phyloP scores from a whole-genome alignment of 805 yeast species.

The Candida dajiaensis region DNA sequence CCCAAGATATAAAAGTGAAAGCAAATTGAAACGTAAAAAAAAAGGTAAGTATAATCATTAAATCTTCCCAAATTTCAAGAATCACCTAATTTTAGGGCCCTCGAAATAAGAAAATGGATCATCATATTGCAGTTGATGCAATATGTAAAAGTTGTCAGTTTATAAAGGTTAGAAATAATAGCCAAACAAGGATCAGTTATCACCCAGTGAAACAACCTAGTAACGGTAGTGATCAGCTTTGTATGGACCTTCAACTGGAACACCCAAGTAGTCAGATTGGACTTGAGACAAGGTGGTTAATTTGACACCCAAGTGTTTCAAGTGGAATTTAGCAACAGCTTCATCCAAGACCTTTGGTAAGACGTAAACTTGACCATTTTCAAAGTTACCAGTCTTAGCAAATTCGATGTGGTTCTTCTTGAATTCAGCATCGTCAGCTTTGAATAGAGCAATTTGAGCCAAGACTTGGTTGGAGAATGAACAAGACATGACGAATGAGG shows the following conservation, averaged over 20 bases:
- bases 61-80: background rate
- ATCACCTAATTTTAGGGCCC: background rate
- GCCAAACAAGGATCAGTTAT: background rate
- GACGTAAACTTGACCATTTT: conserved; percentile 80
- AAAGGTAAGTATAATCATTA: conserved; percentile 7
- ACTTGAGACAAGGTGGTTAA: conserved; percentile 67
- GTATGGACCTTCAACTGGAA: conserved; percentile 93
- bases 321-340: conserved; percentile 96
- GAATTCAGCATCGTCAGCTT: conserved; percentile 76
- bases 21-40: conserved; percentile 6
- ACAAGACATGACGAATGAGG: conserved; percentile 98
- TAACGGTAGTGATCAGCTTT: conserved; percentile 98
- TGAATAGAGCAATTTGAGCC: conserved; percentile 97
- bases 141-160: background rate
- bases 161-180: background rate
- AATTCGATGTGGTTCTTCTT: conserved; percentile 81
- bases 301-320: conserved; percentile 88
- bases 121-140: conserved; percentile 23
- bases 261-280: conserved; percentile 92
- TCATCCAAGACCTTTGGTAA: conserved; percentile 98
- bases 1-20: conserved; percentile 1
- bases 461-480: conserved; percentile 99
- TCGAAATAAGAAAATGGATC: conserved; percentile 2
- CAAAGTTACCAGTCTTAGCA: conserved; percentile 86
- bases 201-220: conserved; percentile 34